Evolutionary conservation across 805 yeast genomes (phyloP).

Genomic region (Peterozyma toletana): DNA sequence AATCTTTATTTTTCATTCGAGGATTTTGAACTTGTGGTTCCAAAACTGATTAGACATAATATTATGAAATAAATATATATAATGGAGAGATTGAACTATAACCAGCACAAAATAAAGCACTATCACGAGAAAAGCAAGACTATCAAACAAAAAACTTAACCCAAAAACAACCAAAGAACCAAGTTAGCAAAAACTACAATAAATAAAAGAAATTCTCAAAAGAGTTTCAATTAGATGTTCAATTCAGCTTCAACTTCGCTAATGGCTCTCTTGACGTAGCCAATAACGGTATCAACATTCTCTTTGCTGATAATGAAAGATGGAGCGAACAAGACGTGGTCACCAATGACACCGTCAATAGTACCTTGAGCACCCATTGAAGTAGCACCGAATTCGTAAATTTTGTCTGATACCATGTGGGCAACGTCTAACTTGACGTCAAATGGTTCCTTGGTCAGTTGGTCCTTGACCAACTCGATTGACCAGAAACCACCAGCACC

Average conservation of each 20-base stretch:
- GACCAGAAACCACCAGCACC: conserved; percentile 53
- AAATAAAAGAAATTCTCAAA: too few relatives aligned
- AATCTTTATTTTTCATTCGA: too few relatives aligned
- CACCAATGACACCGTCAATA: conserved; percentile 32
- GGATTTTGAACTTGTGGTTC: too few relatives aligned
- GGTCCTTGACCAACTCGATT: conserved; percentile 41
- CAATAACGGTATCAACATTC: conserved; percentile 29
- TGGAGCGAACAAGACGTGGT: conserved; percentile 40
- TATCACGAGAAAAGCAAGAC: too few relatives aligned
- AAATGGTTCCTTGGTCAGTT: conserved; percentile 38
- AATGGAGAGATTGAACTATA: too few relatives aligned
- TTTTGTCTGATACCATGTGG: conserved; percentile 23
- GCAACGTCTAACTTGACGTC: conserved; percentile 22
- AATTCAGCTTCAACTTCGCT: conserved; percentile 23
- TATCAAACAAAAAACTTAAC: too few relatives aligned
- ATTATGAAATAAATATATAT: too few relatives aligned
- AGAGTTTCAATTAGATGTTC: not conserved
- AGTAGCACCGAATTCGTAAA: conserved; percentile 32
- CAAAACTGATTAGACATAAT: too few relatives aligned
- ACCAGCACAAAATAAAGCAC: too few relatives aligned
- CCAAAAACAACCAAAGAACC: too few relatives aligned
- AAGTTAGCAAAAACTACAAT: too few relatives aligned
- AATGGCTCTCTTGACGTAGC: conserved; percentile 31
- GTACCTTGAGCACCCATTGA: conserved; percentile 33
- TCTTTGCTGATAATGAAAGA: conserved; percentile 30